These are phyloP conservation scores for Penicillium sp. DNA, from an alignment of 2,329 filamentous ascomycete genomes.

Conservation along the genomic window DNA sequence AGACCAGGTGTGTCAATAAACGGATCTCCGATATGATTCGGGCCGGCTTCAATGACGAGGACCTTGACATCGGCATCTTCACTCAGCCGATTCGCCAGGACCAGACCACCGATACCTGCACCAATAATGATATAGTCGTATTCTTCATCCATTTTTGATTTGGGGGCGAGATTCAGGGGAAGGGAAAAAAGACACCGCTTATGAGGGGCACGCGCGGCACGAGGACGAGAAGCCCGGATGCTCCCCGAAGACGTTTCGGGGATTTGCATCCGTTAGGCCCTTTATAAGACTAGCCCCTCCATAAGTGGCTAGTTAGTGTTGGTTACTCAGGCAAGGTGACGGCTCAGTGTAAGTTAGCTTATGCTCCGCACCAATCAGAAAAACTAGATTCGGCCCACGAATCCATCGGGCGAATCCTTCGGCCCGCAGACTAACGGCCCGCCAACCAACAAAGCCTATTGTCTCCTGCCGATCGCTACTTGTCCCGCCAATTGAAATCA, in stretches of 20 bases:
- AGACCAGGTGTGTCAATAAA: constrained; percentile 24
- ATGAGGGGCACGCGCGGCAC: background rate
- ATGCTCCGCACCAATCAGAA: background rate
- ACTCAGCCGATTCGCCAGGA: constrained; percentile 33
- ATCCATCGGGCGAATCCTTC: background rate
- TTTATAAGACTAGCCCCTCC: background rate
- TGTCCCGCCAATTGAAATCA: background rate
- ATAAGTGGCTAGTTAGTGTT: background rate
- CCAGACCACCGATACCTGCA: constrained; percentile 33
- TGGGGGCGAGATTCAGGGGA: background rate
- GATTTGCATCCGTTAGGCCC: background rate
- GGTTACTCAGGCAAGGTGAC: background rate
- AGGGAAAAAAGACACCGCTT: background rate
- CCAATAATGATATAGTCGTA: constrained; percentile 36
- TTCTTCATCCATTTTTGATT: background rate
- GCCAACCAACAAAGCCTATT: background rate
- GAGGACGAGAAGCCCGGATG: background rate
- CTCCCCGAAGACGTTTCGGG: background rate
- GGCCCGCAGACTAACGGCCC: constrained; percentile 11
- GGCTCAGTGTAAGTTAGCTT: background rate
- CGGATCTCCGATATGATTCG: constrained; percentile 24
- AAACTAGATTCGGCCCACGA: background rate
- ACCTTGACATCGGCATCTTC: constrained; percentile 27
- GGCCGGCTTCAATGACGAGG: constrained; percentile 31
- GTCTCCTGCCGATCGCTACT: constrained; percentile 6